Conservation (phyloP, 495 filamentous ascomycete genomes). For the Zalerion maritima region DNA sequence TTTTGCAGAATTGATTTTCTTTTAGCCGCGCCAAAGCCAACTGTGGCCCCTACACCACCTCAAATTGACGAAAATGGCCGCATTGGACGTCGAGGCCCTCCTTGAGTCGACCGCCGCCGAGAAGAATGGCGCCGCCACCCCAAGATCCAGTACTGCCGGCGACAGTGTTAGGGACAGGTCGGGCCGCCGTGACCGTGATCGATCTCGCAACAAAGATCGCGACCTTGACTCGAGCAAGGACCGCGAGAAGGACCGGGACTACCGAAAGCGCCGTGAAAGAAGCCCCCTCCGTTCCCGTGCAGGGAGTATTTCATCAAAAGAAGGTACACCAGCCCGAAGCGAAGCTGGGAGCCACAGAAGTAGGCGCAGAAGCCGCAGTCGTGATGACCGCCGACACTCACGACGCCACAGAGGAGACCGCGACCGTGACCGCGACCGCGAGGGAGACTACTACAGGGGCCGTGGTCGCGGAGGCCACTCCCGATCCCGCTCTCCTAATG, state of each 20-base stretch:
- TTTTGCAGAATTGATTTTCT: no score
- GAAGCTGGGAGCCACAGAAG: constrained; percentile 76
- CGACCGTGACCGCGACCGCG: constrained; percentile 22
- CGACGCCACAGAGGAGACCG: constrained; percentile 63
- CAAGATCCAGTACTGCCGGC: constrained; percentile 38
- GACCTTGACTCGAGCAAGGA: constrained; percentile 37
- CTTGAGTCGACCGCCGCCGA: constrained; percentile 65
- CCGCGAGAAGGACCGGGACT: constrained; percentile 45
- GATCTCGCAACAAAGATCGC: constrained; percentile 32
- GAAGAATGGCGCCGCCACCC: constrained; percentile 36
- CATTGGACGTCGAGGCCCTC: constrained; percentile 84
- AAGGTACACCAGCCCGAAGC: constrained; percentile 58
- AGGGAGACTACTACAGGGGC: constrained; percentile 64
- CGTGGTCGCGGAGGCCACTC: constrained; percentile 41
- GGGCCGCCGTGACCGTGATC: constrained; percentile 40
- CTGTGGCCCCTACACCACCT: constrained; percentile 2
- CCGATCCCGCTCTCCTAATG: constrained; percentile 54
- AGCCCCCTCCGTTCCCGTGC: constrained; percentile 27
- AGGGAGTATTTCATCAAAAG: constrained; percentile 27
- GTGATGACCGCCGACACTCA: constrained; percentile 64
- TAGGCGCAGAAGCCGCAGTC: constrained; percentile 69
- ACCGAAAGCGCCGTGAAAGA: constrained; percentile 51
- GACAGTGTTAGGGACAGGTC: constrained; percentile 21
- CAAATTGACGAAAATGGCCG: constrained; percentile 50
- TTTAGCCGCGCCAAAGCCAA: no score